Base-by-base conservation (phyloP, 495 filamentous ascomycete species). In the Xylaria sp. region DNA sequence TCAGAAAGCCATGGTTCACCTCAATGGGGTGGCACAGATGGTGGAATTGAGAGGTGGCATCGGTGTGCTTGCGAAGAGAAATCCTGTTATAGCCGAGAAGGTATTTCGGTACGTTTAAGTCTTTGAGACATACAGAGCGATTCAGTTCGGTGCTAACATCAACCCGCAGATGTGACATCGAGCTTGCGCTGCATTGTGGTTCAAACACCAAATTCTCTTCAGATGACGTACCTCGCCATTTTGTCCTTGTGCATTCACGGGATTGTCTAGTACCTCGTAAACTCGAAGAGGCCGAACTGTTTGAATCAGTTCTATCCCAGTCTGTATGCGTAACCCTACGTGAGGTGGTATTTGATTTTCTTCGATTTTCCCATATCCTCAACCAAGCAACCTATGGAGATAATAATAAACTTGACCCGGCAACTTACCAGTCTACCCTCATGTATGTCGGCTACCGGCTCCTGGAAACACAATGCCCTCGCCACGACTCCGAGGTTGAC, bases 1-100 rank as follows among this genome's bases (percentile, higher is more conserved):
- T 15, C 14, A 61, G 29, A 69, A 61, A 61, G 59, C 68, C 53
- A 63, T 64, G 59, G 37, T 70, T 21, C 68, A 70, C 21, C 44
- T 64, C 29, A 43, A 50, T 19, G 68, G 59, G 14, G 26, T 70
- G 14, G 12, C 40, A 15, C 8, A 24, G 3, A 53, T 64, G 59
- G 37, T 70, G 26, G 35, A 19, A 24, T 21, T 53, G 35, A 57
- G 26, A 48, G 61, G 69, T 2, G 69, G 61, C 9, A 59, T 71
- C 48, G 4, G 29, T 1, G 43, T 35, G 59, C 57, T 62, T 24
- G 68, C 53, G 40, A 62, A 53, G 24, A 40, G 68, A 41, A 50
- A 52, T 53, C 53, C 52, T 26, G 12, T 70, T 40, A 37, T 63
- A 9, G 43, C 68, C 9, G 41, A 70, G 21, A 70, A 70, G 26